Percentiles rank a stretch among this genome's conserved stretches.
phyloP scores from a whole-genome alignment of 495 filamentous ascomycete species.

The Penicillium mononematosum region DNA sequence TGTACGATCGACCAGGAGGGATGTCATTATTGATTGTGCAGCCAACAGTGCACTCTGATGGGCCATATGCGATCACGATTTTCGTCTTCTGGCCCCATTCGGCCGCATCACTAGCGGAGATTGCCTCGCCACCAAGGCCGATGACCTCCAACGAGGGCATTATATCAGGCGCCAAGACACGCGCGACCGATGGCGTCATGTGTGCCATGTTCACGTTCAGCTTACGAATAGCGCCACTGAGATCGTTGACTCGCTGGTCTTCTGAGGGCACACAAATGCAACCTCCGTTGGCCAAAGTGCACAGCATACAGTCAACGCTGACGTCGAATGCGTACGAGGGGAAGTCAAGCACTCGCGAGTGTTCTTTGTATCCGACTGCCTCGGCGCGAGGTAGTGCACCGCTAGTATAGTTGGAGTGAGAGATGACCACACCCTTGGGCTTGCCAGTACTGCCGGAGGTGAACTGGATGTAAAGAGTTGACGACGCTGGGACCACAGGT shows the following conservation, averaged over 20 bases:
- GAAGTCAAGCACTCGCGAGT: slow-evolving; percentile 54
- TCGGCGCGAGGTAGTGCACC: slow-evolving; percentile 4
- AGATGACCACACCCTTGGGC: slow-evolving; percentile 45
- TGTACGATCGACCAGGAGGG: slow-evolving; percentile 9
- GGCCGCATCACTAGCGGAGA: slow-evolving; percentile 13
- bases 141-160: slow-evolving; percentile 26
- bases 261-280: slow-evolving; percentile 42
- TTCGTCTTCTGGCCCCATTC: slow-evolving; percentile 23
- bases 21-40: slow-evolving; percentile 17
- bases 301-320: slow-evolving; percentile 54
- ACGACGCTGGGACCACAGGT: not conserved
- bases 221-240: slow-evolving; percentile 23
- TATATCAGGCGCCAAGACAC: slow-evolving; percentile 20
- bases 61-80: slow-evolving; percentile 36
- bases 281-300: slow-evolving; percentile 43
- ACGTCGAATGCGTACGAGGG: slow-evolving; percentile 60
- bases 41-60: slow-evolving; percentile 31
- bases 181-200: slow-evolving; percentile 29
- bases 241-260: slow-evolving; percentile 26
- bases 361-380: not conserved
- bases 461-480: slow-evolving; percentile 25
- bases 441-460: slow-evolving; percentile 43
- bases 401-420: slow-evolving; percentile 35
- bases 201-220: slow-evolving; percentile 24
- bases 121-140: slow-evolving; percentile 24